Evolutionary conservation across 2,329 filamentous ascomycete species (phyloP).

Genomic region (Fusarium newnesense): DNA sequence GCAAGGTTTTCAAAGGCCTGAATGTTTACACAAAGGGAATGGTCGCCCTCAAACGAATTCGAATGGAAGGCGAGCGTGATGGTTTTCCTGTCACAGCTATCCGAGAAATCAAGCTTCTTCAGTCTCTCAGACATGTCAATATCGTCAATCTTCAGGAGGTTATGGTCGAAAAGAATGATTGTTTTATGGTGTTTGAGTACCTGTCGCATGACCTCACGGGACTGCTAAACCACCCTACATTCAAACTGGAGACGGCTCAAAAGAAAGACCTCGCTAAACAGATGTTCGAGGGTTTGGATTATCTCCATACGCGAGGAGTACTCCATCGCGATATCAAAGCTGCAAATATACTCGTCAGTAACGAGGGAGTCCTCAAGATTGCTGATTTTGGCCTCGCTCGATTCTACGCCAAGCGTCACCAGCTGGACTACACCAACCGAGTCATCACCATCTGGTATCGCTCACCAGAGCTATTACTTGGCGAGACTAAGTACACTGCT

Average conservation of each 20-base stretch:
- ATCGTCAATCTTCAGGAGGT: conserved; percentile 87
- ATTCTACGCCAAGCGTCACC: conserved; percentile 92
- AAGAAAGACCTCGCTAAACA: conserved; percentile 95
- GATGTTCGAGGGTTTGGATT: conserved; percentile 92
- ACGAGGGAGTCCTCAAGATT: conserved; percentile 86
- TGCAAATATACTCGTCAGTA: conserved; percentile 95
- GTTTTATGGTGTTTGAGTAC: conserved; percentile 99
- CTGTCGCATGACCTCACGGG: conserved; percentile 96
- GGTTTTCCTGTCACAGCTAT: conserved; percentile 92
- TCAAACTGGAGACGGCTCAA: conserved; percentile 83
- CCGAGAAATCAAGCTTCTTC: conserved; percentile 90
- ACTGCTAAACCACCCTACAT: conserved; percentile 92
- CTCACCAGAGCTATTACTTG: conserved; percentile 85
- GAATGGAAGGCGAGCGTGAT: conserved; percentile 92
- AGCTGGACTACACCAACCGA: conserved; percentile 96
- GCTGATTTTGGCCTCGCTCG: conserved; percentile 96
- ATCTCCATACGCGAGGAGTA: conserved; percentile 92
- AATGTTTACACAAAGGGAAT: conserved; percentile 89
- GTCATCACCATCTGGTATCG: conserved; percentile 96
- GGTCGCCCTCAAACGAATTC: conserved; percentile 89
- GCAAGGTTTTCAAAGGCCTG: conserved; percentile 93
- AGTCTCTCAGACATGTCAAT: conserved; percentile 83
- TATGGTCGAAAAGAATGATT: conserved; percentile 99
- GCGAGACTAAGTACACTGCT: conserved; percentile 89
- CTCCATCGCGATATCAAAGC: conserved; percentile 98